These are phyloP conservation scores for Tylopilus orsonianus DNA, from an alignment of 1,284 basidiomycete genomes.

Conservation along the genomic window DNA sequence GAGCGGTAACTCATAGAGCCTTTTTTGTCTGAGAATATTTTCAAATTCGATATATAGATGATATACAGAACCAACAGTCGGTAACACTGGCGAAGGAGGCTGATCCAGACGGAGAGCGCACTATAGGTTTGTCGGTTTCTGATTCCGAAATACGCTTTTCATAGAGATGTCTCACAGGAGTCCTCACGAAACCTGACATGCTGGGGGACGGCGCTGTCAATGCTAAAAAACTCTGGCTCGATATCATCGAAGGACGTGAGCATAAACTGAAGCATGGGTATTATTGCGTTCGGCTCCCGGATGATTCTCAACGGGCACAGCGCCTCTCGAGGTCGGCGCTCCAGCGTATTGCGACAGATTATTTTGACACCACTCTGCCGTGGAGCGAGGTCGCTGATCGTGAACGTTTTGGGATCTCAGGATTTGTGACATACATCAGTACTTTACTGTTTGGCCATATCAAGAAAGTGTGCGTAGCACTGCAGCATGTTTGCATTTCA, in stretches of 20 bases:
- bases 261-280: constrained; percentile 56
- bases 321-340: constrained; percentile 39
- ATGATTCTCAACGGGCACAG: constrained; percentile 51
- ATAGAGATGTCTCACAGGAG: constrained; percentile 38
- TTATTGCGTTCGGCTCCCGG: constrained; percentile 65
- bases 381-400: constrained; percentile 49
- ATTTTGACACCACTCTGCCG: constrained; percentile 49
- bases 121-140: constrained; percentile 47
- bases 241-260: constrained; percentile 48
- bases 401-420: constrained; percentile 53
- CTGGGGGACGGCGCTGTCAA: constrained; percentile 46
- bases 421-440: constrained; percentile 55
- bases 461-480: constrained; percentile 45
- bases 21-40: not conserved
- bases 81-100: constrained; percentile 50
- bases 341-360: constrained; percentile 41
- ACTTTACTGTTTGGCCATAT: constrained; percentile 51
- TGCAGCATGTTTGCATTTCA: not conserved
- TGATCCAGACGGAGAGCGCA: constrained; percentile 54
- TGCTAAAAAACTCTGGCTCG: constrained; percentile 46
- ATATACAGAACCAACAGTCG: constrained; percentile 64
- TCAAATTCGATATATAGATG: constrained; percentile 42
- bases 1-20: constrained; percentile 43
- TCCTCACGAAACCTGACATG: constrained; percentile 66
- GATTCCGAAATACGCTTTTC: not conserved